phyloP scores from a whole-genome alignment of 768 basidiomycete genomes.

The Mycena filopes region DNA sequence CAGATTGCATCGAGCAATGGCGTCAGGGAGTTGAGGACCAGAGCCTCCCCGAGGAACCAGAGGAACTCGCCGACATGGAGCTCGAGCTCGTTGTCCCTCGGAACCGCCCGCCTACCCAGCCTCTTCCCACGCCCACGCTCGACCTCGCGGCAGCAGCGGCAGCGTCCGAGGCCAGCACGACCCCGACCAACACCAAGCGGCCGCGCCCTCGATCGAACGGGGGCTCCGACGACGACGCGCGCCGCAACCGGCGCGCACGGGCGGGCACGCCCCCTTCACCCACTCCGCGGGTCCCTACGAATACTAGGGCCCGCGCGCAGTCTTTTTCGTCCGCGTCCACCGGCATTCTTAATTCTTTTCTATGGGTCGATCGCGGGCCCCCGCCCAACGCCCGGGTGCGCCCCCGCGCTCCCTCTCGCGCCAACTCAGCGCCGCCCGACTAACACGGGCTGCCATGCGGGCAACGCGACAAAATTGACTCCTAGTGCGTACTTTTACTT shows the following conservation, averaged over 20 bases:
- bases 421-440: constrained; percentile 35
- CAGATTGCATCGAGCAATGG: constrained; percentile 55
- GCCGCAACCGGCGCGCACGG: constrained; percentile 25
- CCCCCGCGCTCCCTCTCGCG: constrained; percentile 29
- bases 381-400: constrained; percentile 21
- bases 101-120: constrained; percentile 15
- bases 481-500: background rate
- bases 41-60: background rate
- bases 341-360: constrained; percentile 32
- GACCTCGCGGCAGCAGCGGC: constrained; percentile 16
- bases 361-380: constrained; percentile 32
- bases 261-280: constrained; percentile 21
- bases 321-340: constrained; percentile 33
- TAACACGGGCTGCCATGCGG: constrained; percentile 17
- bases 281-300: constrained; percentile 6
- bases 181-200: constrained; percentile 33
- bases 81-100: constrained; percentile 8
- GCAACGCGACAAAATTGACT: constrained; percentile 25
- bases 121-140: constrained; percentile 31
- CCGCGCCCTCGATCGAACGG: constrained; percentile 30
- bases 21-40: constrained; percentile 47
- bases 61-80: constrained; percentile 2
- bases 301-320: constrained; percentile 26
- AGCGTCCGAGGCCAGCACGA: constrained; percentile 27
- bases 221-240: constrained; percentile 25